These are phyloP conservation scores for Exophiala alcalophila DNA, from an alignment of 2,329 filamentous ascomycete species.

Conservation along the genomic window DNA sequence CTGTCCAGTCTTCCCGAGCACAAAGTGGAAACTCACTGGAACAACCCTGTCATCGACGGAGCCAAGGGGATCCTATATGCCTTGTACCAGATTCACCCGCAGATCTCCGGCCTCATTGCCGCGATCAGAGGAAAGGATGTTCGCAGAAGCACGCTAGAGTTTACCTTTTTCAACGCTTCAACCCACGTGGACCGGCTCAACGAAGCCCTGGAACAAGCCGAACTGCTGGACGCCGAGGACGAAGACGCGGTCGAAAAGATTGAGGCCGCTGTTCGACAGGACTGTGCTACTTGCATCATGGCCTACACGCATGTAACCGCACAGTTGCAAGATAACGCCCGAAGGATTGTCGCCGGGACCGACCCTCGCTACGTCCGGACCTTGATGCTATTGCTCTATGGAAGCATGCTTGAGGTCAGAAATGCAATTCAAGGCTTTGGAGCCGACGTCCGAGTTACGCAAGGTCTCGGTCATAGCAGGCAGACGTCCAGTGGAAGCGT, in stretches of 20 bases:
- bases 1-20: conserved; percentile 59
- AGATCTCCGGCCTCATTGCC: conserved; percentile 46
- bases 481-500: conserved; percentile 32
- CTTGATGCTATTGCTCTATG: conserved; percentile 58
- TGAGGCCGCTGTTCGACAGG: conserved; percentile 44
- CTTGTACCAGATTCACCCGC: conserved; percentile 51
- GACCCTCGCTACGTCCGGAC: conserved; percentile 58
- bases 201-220: conserved; percentile 51
- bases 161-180: conserved; percentile 56
- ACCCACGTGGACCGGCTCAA: conserved; percentile 57
- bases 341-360: conserved; percentile 53
- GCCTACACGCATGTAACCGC: conserved; percentile 50
- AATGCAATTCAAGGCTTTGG: conserved; percentile 57
- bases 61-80: conserved; percentile 56
- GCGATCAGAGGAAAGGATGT: conserved; percentile 46
- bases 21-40: conserved; percentile 46
- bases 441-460: conserved; percentile 36
- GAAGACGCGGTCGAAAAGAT: conserved; percentile 43
- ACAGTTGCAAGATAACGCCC: conserved; percentile 48
- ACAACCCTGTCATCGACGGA: conserved; percentile 53
- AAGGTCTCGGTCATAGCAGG: conserved; percentile 30
- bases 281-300: conserved; percentile 50
- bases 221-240: conserved; percentile 50
- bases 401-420: conserved; percentile 57
- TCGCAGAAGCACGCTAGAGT: conserved; percentile 51